A percentile compares a stretch with the other conserved stretches of the same genome.
Conservation (phyloP, 768 basidiomycete genomes). For the Termitomyces sp. region DNA sequence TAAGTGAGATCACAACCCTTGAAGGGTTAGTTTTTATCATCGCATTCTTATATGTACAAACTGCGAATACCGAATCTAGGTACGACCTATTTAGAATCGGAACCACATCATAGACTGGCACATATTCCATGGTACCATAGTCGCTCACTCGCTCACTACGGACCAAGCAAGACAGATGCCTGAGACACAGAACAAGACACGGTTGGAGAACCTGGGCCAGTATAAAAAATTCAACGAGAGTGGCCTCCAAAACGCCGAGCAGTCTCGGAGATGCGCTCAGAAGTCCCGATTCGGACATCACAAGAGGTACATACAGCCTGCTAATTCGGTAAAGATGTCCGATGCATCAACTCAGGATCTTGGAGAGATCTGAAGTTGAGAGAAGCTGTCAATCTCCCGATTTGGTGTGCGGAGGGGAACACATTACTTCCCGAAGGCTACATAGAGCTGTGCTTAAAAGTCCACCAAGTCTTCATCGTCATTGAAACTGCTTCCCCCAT, state of each 20-base stretch:
- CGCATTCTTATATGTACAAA: conserved; percentile 3
- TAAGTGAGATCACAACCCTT: conserved; percentile 5
- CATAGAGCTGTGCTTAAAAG: conserved; percentile 13
- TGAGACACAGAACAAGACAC: conserved; percentile 1
- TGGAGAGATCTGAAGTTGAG: conserved; percentile 9
- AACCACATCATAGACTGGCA: background rate
- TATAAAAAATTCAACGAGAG: conserved; percentile 9
- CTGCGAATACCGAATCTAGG: conserved; percentile 9
- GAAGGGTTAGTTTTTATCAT: background rate
- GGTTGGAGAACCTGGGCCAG: conserved; percentile 5
- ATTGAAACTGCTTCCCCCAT: conserved; percentile 8
- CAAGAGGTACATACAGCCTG: conserved; percentile 11
- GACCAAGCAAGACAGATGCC: conserved; percentile 4
- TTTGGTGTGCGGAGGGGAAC: conserved; percentile 12
- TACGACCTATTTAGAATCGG: conserved; percentile 2
- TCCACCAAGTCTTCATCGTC: background rate
- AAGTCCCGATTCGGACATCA: conserved; percentile 17
- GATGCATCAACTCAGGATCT: conserved; percentile 13
- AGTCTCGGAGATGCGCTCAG: conserved; percentile 12
- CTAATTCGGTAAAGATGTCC: conserved; percentile 6
- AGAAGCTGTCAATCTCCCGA: conserved; percentile 12
- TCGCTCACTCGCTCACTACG: background rate
- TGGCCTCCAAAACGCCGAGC: conserved; percentile 7
- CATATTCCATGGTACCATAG: conserved; percentile 1
- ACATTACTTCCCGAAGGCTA: conserved; percentile 12